Base-by-base conservation (phyloP, 2,329 filamentous ascomycete genomes). In the Xylariales sp. region DNA sequence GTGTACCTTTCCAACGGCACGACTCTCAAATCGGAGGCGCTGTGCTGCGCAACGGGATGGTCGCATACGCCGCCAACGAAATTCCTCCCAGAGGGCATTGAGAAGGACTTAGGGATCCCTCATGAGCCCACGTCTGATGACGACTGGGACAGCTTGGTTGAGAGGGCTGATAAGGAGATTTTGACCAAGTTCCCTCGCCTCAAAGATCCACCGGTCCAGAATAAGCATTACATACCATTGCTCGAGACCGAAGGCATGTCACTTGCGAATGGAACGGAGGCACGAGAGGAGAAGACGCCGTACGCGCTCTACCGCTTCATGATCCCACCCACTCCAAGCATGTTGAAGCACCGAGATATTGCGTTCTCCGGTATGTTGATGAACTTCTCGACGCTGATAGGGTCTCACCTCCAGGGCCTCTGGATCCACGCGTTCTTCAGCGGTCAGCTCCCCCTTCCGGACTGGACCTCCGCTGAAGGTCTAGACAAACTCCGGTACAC, bases 11-110 rank as follows among this genome's bases (percentile, higher is more conserved):
- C 60, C 4, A 70, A 70, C 6, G 60, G 61, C 0, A 50, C 45
- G 0, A 40, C 48, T 32, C 44, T 81, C 3, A 40, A 61, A 2
- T 64, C 67, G 0, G 70, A 80, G 37, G 72, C 65, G 1, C 48
- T 84, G 0, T 61, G 81, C 40, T 72, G 67, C 42, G 66, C 69
- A 13, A 81, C 76, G 0, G 78, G 78, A 23, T 82, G 78, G 76
- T 65, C 67, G 34, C 61, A 65, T 16, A 46, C 55, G 14, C 49
- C 40, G 24, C 34, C 46, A 5, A 61, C 63, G 13, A 65, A 61
- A 62, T 78, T 79, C 53, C 49, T 65, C 3, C 63, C 69, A 0
- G 50, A 56, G 14, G 60, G 57, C 1, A 62, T 69, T 18, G 60
- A 65, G 31, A 57, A 54, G 5, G 56, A 67, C 5, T 54, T 76